Percentiles rank a stretch among this genome's conserved stretches.
Evolutionary conservation across 306 rosid species (phyloP).

Genomic region (Prunus dulcis): DNA sequence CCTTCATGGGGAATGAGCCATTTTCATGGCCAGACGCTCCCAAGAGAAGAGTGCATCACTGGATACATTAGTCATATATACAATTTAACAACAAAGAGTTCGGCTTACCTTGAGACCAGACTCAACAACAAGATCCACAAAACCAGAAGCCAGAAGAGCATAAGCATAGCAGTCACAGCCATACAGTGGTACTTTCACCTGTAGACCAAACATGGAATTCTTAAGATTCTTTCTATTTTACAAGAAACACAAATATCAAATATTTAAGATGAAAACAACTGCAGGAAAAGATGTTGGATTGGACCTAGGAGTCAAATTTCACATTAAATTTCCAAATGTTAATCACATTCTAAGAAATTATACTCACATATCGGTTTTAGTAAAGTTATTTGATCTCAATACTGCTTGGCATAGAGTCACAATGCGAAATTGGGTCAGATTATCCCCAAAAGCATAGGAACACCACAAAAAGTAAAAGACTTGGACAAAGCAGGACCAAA

Average conservation of each 20-base stretch:
- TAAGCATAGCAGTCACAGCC: conserved; percentile 99
- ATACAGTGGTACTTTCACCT: conserved; percentile 90
- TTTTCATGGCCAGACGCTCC: neutral
- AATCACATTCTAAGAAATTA: neutral
- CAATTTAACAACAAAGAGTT: neutral
- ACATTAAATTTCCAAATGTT: neutral
- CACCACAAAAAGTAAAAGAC: conserved; percentile 4
- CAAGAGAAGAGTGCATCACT: neutral
- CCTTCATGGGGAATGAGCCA: neutral
- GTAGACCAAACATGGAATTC: conserved; percentile 18
- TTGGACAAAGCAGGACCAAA: neutral
- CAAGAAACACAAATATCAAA: neutral
- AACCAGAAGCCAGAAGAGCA: conserved; percentile 92
- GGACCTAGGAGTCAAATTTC: neutral
- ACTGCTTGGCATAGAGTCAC: neutral
- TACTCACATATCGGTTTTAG: neutral
- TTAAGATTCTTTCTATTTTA: neutral
- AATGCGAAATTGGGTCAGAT: neutral
- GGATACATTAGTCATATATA: neutral
- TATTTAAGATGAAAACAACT: neutral
- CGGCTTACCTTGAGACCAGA: conserved; percentile 79
- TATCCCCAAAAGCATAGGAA: neutral
- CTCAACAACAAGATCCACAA: conserved; percentile 91
- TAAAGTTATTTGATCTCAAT: neutral
- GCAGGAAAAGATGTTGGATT: neutral